Percentiles rank a stretch among this genome's conserved stretches.
Conservation (phyloP, 257 asterid genomes). For the Apocynum venetum region DNA sequence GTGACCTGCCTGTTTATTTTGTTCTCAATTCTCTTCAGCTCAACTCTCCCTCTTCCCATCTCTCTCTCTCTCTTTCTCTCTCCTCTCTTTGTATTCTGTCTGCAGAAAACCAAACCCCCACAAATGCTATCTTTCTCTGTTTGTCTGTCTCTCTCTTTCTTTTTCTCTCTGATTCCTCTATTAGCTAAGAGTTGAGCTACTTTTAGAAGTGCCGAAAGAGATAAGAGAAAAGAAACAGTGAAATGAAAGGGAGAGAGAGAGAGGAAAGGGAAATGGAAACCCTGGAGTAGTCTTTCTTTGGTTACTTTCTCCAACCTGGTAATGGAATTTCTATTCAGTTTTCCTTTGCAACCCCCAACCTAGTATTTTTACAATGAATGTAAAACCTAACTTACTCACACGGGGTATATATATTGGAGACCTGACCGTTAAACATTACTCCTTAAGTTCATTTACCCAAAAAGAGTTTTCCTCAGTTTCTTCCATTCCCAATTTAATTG, state of each 20-base stretch:
- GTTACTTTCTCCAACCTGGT: constrained; percentile 18
- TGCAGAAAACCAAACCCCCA: background rate
- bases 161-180: constrained; percentile 9
- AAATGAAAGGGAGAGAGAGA: constrained; percentile 10
- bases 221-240: background rate
- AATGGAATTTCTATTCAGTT: background rate
- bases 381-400: too few relatives aligned
- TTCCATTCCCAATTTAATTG: background rate
- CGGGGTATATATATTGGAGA: too few relatives aligned
- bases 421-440: background rate
- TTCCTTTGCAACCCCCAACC: too few relatives aligned
- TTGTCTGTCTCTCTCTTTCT: background rate
- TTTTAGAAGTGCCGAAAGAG: constrained; percentile 24
- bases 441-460: background rate
- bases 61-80: background rate
- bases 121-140: background rate
- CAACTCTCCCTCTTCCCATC: constrained; percentile 26
- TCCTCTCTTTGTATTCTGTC: background rate
- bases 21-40: constrained; percentile 34
- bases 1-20: constrained; percentile 40
- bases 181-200: constrained; percentile 18
- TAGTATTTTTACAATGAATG: too few relatives aligned
- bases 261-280: constrained; percentile 22
- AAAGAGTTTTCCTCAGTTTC: background rate
- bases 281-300: constrained; percentile 26